Percentiles rank a stretch among this genome's conserved stretches.
phyloP scores from a whole-genome alignment of 106 monocot species.

The Triglochin maritima region DNA sequence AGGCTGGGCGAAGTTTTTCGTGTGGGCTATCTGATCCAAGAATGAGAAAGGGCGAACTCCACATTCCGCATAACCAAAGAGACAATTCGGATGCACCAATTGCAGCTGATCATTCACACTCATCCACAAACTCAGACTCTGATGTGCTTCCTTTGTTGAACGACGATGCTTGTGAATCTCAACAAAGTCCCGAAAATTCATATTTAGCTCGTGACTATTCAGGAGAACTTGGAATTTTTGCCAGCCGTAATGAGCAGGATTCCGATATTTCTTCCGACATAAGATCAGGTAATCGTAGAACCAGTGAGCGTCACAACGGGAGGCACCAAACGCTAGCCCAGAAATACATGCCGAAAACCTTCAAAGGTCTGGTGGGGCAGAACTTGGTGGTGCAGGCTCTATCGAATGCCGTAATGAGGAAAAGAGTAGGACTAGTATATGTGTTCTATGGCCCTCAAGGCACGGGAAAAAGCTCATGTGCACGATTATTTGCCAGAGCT shows the following conservation, averaged over 20 bases:
- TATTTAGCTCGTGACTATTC: conserved; percentile 31
- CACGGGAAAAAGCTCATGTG: conserved; percentile 90
- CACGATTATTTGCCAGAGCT: conserved; percentile 84
- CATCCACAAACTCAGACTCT: conserved; percentile 58
- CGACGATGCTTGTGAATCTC: conserved; percentile 49
- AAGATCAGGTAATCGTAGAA: conserved; percentile 21
- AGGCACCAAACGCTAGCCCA: conserved; percentile 61
- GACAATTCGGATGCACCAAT: conserved; percentile 22
- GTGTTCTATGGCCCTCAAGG: conserved; percentile 94
- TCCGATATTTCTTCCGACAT: conserved; percentile 47
- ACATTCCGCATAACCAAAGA: conserved; percentile 22
- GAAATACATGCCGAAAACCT: conserved; percentile 83
- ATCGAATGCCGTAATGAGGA: conserved; percentile 69
- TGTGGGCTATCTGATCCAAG: conserved; percentile 77
- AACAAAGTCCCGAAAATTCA: conserved; percentile 19
- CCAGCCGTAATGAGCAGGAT: conserved; percentile 42
- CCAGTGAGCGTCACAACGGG: conserved; percentile 8
- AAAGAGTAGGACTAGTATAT: conserved; percentile 71
- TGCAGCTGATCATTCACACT: conserved; percentile 26
- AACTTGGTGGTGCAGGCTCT: conserved; percentile 88
- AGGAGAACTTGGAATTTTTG: conserved; percentile 55
- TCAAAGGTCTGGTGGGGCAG: conserved; percentile 89
- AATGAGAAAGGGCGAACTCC: conserved; percentile 28
- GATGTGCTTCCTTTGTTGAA: conserved; percentile 63
- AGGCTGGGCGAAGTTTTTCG: conserved; percentile 81